Evolutionary conservation across 371 early-diverging fungal species (phyloP), one percentile per base, ranked within the genome.

Genomic region (Zancudomyces culisetae): DNA sequence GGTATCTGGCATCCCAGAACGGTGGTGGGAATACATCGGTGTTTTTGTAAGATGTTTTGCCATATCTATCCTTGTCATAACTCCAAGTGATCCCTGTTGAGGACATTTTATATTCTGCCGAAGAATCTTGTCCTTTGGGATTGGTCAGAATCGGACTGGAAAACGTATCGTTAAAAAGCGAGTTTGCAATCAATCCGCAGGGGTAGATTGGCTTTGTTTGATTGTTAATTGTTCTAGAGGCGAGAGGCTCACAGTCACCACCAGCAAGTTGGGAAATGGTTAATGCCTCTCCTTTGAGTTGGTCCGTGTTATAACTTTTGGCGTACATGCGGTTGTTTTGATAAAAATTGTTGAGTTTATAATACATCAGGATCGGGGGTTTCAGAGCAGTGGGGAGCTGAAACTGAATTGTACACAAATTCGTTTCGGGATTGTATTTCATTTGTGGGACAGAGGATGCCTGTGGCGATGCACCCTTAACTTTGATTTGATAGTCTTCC

Each of bases 131-230:
- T 20, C 63, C 69, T 2, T 66, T 56, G 35, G 76, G 71, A 52
- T 71, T 72, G 8, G 71, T 58, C 41, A 75, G 60, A 18, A 65
- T 65, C 1, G 73, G 66, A 43, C 60, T 54, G 13, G 55, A 42
- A 29, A 75, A 71, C 4, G 78, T 76, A 69, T 47, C 95, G 55
- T 89, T 85, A 62, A 96, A 97, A 59, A 86, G 71, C 6, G 94
- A 94, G 63, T 97, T 93, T n/a, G 98, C 94, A 59, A 99, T 88
- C 39, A 96, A 66, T 0, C 99, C 99, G 60, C 98, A 98, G n/a
- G 99, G 99, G 69, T 94, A 99, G 52, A 85, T 77, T 39, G 70
- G 66, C 49, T 66, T 62, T 39, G 58, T 49, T 22, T 26, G 20
- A 22, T 57, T 63, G 39, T 57, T 56, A 22, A 56, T 60, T 4